phyloP scores from a whole-genome alignment of 2,329 filamentous ascomycete genomes.

The Cordyceps javanica region DNA sequence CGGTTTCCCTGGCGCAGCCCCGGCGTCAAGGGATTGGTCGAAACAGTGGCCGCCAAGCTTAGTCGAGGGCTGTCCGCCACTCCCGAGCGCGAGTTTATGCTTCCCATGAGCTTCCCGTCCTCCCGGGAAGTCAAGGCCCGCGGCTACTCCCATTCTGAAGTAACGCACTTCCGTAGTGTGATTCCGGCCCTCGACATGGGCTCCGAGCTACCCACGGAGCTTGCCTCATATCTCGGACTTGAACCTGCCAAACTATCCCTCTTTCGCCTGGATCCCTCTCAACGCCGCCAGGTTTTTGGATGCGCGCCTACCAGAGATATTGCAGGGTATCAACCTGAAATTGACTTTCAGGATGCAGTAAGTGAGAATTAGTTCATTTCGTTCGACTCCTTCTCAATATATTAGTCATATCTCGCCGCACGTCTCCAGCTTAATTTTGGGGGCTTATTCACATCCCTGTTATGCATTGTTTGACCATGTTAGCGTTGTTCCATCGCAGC shows the following conservation, averaged over 20 bases:
- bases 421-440: not conserved
- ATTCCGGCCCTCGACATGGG: conserved; percentile 50
- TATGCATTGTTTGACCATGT: not conserved
- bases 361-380: conserved; percentile 22
- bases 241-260: conserved; percentile 55
- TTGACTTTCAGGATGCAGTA: conserved; percentile 66
- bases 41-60: conserved; percentile 44
- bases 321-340: conserved; percentile 57
- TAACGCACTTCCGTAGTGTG: conserved; percentile 60
- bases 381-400: not conserved
- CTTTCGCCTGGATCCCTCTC: conserved; percentile 58
- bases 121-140: conserved; percentile 49
- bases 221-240: conserved; percentile 60
- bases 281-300: conserved; percentile 51
- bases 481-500: not conserved
- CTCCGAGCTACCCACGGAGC: conserved; percentile 53
- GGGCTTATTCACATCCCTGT: not conserved
- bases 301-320: conserved; percentile 53
- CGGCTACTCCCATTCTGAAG: conserved; percentile 53
- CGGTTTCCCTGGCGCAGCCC: conserved; percentile 55
- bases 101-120: conserved; percentile 60
- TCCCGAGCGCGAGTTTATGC: conserved; percentile 57
- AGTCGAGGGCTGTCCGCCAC: conserved; percentile 40
- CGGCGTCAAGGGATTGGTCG: conserved; percentile 43
- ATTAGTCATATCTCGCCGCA: not conserved